Conservation (phyloP, 768 basidiomycete species). For the Tricholoma furcatifolium region DNA sequence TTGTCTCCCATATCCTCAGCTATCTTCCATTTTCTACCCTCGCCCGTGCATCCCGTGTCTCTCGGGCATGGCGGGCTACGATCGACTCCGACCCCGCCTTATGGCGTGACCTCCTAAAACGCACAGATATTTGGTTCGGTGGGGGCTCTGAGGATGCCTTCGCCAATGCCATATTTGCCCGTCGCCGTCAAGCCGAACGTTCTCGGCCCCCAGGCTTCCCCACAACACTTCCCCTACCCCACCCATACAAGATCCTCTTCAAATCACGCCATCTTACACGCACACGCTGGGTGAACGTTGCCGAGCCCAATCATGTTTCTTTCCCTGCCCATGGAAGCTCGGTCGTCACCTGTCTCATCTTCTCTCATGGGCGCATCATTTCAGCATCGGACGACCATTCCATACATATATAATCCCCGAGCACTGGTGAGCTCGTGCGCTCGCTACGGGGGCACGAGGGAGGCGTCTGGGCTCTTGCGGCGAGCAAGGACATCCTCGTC, state of each 20-base stretch:
- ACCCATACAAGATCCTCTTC: conserved; percentile 92
- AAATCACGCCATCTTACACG: conserved; percentile 84
- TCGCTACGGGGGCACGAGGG: conserved; percentile 90
- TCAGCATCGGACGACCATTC: conserved; percentile 97
- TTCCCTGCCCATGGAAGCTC: conserved; percentile 88
- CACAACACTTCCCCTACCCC: conserved; percentile 63
- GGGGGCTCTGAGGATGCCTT: conserved; percentile 82
- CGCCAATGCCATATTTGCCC: conserved; percentile 65
- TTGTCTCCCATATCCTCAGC: conserved; percentile 85
- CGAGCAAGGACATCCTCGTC: conserved; percentile 83
- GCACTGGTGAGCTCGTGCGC: conserved; percentile 70
- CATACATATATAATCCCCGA: conserved; percentile 92
- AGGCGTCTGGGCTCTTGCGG: conserved; percentile 96
- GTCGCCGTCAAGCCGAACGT: conserved; percentile 47
- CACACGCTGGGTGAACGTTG: conserved; percentile 75
- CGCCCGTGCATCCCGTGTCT: conserved; percentile 85
- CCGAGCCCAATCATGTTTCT: conserved; percentile 70
- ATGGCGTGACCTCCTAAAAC: conserved; percentile 85
- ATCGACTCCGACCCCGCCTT: conserved; percentile 89
- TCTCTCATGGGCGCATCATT: conserved; percentile 93
- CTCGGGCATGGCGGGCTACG: conserved; percentile 85
- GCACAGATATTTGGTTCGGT: conserved; percentile 87
- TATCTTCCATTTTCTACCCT: conserved; percentile 82
- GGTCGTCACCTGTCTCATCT: conserved; percentile 94
- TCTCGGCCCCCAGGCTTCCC: conserved; percentile 15